Base-by-base conservation (phyloP, 257 asterid genomes). In the Fraxinus excelsior region DNA sequence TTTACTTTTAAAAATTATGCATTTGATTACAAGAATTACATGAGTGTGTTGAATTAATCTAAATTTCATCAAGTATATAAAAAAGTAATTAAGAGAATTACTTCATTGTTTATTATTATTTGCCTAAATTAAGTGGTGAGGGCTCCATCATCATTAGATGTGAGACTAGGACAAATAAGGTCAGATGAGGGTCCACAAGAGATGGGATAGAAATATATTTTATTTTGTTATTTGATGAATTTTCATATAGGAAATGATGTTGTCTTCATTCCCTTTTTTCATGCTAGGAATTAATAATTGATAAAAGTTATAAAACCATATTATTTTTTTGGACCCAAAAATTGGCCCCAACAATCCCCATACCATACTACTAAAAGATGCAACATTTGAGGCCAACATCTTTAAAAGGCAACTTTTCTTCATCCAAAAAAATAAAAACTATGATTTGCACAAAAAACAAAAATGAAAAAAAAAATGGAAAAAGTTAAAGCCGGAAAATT, bases 241-340 rank as follows among this genome's bases (percentile, higher is more conserved):
- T 10, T 82, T 85, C 88, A 77, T 78, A 49, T 21, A 26, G 32
- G 31, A 82, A 85, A 85, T 85, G 42, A 85, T 82, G 80, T 0
- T 82, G 88, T 85, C 83, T 85, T 28, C 67, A 69, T 70, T 68
- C 76, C 79, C 83, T 75, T 78, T 40, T 82, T 82, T 80, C 87
- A 78, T 84, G 81, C 75, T 81, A 34, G 74, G 42, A 58, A 78
- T 72, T 70, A 56, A 74, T 77, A 71, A 64, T 74, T 56, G 69
- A 42, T 60, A 31, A 46, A 77, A 38, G 38, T 70, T 60, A 51
- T 46, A 28, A 71, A 71, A 74, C 71, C 46, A 64, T 70, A 65
- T 80, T 4, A 37, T 38, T 14, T 67, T 67, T 67, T 58, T 60
- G n/a, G 46, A 76, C 38, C 73, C 12, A 58, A 21, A 49, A 34